Percentiles rank a stretch among this genome's conserved stretches.
Conservation (phyloP, 768 basidiomycete species). For the Tulasnella sp. region DNA sequence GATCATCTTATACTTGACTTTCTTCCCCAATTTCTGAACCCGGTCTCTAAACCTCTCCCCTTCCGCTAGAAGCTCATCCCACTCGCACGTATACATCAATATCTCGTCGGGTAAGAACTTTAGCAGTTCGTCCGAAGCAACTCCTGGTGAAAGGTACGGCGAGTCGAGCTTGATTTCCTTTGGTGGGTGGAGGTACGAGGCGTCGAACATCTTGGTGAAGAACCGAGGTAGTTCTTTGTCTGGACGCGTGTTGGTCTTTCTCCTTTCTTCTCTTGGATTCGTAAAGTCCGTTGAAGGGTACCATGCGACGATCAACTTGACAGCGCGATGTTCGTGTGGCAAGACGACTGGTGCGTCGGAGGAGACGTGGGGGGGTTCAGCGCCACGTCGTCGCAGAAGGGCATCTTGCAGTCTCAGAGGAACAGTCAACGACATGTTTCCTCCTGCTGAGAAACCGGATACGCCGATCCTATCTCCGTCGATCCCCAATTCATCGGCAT, state of each 20-base stretch:
- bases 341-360: neutral
- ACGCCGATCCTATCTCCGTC: conserved; percentile 23
- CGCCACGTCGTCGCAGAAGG: conserved; percentile 15
- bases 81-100: conserved; percentile 23
- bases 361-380: neutral
- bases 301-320: conserved; percentile 22
- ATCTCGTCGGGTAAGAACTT: conserved; percentile 23
- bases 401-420: conserved; percentile 21
- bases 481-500: conserved; percentile 23
- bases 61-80: conserved; percentile 26
- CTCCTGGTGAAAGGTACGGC: conserved; percentile 23
- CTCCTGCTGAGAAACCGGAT: conserved; percentile 27
- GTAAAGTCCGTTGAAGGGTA: conserved; percentile 26
- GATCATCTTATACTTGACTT: conserved; percentile 19
- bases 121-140: conserved; percentile 23
- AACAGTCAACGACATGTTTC: conserved; percentile 24
- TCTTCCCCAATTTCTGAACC: conserved; percentile 22
- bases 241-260: conserved; percentile 7
- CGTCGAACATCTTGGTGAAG: conserved; percentile 25
- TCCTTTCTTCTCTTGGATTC: conserved; percentile 20
- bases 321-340: neutral
- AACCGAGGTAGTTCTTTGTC: conserved; percentile 20
- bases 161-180: conserved; percentile 19
- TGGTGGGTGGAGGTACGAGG: conserved; percentile 23
- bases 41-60: conserved; percentile 22